Base-by-base conservation (phyloP, 140 eudicot species). In the Flaveria floridana region DNA sequence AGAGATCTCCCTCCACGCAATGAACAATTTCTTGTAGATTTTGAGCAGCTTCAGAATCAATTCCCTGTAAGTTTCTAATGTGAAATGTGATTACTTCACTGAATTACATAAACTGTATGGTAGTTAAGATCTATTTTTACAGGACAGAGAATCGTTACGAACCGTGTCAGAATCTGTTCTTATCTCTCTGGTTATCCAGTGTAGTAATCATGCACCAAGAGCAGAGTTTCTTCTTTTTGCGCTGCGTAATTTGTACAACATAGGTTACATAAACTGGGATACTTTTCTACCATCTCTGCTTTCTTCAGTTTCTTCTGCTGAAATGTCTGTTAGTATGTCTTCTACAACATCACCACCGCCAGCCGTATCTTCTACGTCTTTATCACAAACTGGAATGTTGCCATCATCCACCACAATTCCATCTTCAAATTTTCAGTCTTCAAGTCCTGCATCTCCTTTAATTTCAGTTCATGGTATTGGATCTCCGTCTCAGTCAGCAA, bases 221-320 rank as follows among this genome's bases (percentile, higher is more conserved):
- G 97, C 96, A 44, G 96, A 92, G 47, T 92, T 92, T 76, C 71
- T 92, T 77, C 91, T 89, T 14, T 92, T 89, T 82, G 95, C 96
- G 46, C 73, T 92, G 50, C 84, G 95, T 62, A 87, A 83, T 84
- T 80, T 92, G 80, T 89, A 88, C 83, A 78, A 70, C 80, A 85
- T 89, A 28, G 89, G 89, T 71, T 84, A 76, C 87, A 89, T 92
- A 79, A 80, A 89, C 44, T 87, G 96, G 96, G 97, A 92, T 76
- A 79, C 96, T n/a, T 84, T 92, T 83, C 84, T 92, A 82, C 94
- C 97, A 3, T 92, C 92, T 68, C 96, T 92, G 81, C 97, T 92
- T 56, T 87, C 91, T 75, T 79, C 96, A 13, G 95, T 87, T 78
- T 85, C 91, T 53, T 81, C 96, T 62, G 95, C 91, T 9, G 97